These are phyloP conservation scores for Neoboletus subvelutipes DNA, from an alignment of 768 basidiomycete species.

Conservation along the genomic window DNA sequence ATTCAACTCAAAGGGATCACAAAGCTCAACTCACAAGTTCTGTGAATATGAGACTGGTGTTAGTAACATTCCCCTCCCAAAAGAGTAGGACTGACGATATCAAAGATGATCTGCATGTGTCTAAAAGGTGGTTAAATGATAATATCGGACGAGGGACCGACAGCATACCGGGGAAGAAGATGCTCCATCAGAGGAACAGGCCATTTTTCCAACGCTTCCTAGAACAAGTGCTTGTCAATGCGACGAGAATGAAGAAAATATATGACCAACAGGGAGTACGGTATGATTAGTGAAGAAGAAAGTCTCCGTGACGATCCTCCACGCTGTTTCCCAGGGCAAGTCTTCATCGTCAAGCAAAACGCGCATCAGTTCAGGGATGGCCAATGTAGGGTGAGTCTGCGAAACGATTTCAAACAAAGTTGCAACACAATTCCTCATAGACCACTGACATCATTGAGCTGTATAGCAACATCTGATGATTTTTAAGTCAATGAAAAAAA, in stretches of 20 bases:
- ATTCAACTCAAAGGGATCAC: neutral
- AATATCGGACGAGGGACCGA: constrained; percentile 1
- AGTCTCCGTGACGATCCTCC: constrained; percentile 85
- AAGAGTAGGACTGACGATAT: constrained; percentile 59
- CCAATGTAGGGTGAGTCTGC: constrained; percentile 94
- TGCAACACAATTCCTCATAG: neutral
- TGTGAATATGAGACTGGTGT: constrained; percentile 30
- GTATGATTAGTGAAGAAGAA: constrained; percentile 98
- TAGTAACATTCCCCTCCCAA: neutral
- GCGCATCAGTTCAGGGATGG: constrained; percentile 94
- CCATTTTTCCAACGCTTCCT: constrained; percentile 93
- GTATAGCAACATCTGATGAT: constrained; percentile 75
- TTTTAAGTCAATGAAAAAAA: constrained; percentile 5
- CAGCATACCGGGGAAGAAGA: constrained; percentile 69
- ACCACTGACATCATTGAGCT: constrained; percentile 81
- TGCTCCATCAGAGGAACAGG: constrained; percentile 82
- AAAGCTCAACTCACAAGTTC: constrained; percentile 32
- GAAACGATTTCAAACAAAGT: constrained; percentile 1
- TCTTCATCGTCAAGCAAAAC: constrained; percentile 92
- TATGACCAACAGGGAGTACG: constrained; percentile 71
- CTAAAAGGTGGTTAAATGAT: constrained; percentile 30
- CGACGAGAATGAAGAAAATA: neutral
- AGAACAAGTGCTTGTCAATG: neutral
- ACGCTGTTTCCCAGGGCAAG: constrained; percentile 76
- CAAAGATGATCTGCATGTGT: constrained; percentile 91